Percentiles rank a stretch among this genome's conserved stretches.
phyloP scores from a whole-genome alignment of 345 rosid genomes.

The Syzygium jambos region DNA sequence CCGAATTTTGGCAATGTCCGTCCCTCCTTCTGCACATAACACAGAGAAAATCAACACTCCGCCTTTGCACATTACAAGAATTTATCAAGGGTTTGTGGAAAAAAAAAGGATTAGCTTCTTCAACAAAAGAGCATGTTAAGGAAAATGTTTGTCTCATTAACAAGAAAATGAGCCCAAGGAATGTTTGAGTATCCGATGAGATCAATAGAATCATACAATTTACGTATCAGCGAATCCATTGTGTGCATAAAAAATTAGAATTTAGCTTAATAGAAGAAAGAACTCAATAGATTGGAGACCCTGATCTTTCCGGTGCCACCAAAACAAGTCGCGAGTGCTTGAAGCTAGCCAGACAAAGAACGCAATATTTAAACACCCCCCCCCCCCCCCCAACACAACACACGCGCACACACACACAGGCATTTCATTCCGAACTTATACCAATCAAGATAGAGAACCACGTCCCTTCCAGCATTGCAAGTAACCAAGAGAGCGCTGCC shows the following conservation, averaged over 20 bases:
- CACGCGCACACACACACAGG: neutral
- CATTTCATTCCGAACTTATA: neutral
- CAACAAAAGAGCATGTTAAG: neutral
- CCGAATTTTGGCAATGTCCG: constrained; percentile 13
- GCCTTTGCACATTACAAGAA: neutral
- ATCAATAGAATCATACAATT: neutral
- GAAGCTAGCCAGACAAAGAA: neutral
- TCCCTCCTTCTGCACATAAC: neutral
- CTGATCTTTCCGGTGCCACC: neutral
- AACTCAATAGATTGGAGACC: neutral
- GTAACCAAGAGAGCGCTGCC: neutral
- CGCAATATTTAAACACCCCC: neutral
- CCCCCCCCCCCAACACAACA: too few relatives aligned
- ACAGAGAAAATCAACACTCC: neutral
- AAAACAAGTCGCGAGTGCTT: neutral
- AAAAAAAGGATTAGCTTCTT: neutral
- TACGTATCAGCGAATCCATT: neutral
- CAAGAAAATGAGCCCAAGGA: neutral
- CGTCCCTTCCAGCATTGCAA: too few relatives aligned
- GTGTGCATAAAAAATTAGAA: neutral
- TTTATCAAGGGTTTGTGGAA: neutral
- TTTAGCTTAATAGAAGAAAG: neutral
- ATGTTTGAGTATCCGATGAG: neutral
- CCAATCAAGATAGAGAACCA: neutral
- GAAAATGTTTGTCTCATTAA: neutral